phyloP scores from a whole-genome alignment of 495 filamentous ascomycete genomes.

The Xylaria venustula region DNA sequence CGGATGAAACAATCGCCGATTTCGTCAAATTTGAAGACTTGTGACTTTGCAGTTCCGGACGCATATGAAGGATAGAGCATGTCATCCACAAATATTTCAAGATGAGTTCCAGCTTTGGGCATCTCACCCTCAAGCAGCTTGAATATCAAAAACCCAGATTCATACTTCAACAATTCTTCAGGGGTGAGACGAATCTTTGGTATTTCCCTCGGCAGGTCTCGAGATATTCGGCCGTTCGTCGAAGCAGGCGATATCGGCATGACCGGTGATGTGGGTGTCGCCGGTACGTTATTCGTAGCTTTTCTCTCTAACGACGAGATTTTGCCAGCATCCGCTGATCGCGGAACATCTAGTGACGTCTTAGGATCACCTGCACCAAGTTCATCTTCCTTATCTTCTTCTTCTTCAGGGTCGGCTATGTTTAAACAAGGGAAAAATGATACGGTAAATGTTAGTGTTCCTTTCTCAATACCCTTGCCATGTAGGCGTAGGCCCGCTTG shows the following conservation, averaged over 20 bases:
- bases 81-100: conserved; percentile 94
- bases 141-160: conserved; percentile 92
- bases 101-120: conserved; percentile 67
- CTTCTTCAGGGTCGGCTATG: conserved; percentile 86
- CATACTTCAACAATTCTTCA: conserved; percentile 78
- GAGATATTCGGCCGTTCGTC: conserved; percentile 45
- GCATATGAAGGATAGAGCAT: conserved; percentile 86
- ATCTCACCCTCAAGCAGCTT: conserved; percentile 86
- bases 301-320: conserved; percentile 35
- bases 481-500: conserved; percentile 63
- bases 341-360: conserved; percentile 38
- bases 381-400: conserved; percentile 36
- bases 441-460: conserved; percentile 76
- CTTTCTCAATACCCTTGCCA: conserved; percentile 68
- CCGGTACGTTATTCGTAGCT: conserved; percentile 22
- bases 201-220: conserved; percentile 57
- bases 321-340: conserved; percentile 38
- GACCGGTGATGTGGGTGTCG: conserved; percentile 34
- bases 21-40: conserved; percentile 72
- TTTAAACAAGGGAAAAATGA: conserved; percentile 89
- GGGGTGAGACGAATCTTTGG: conserved; percentile 76
- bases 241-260: conserved; percentile 31
- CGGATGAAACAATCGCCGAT: conserved; percentile 94
- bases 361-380: conserved; percentile 27
- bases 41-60: conserved; percentile 69